phyloP scores from a whole-genome alignment of 805 yeast genomes.

The Kluyveromyces siamensis region DNA sequence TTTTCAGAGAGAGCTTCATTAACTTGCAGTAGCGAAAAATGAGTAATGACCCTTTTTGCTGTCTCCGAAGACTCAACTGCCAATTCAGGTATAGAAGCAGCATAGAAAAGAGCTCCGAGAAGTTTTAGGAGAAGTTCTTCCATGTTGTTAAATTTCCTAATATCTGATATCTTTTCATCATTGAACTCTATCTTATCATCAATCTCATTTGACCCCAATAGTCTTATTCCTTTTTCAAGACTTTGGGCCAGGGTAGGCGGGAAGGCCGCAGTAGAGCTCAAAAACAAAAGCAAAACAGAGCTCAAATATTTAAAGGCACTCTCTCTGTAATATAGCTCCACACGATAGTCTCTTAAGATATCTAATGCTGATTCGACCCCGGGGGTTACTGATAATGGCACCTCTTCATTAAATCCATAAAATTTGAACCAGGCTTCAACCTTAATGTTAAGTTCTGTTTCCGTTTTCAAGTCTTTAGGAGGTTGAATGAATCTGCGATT shows the following conservation, averaged over 20 bases:
- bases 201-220: constrained; percentile 25
- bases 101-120: constrained; percentile 61
- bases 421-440: constrained; percentile 59
- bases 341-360: constrained; percentile 56
- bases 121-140: constrained; percentile 58
- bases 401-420: constrained; percentile 53
- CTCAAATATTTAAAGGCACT: constrained; percentile 72
- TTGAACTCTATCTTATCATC: constrained; percentile 27
- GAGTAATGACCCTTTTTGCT: constrained; percentile 62
- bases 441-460: constrained; percentile 53
- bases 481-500: constrained; percentile 79
- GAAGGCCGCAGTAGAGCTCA: constrained; percentile 34
- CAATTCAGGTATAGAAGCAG: constrained; percentile 67
- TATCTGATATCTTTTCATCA: constrained; percentile 38
- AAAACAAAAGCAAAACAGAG: constrained; percentile 55
- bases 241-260: constrained; percentile 34
- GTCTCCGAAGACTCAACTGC: constrained; percentile 56
- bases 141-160: constrained; percentile 43
- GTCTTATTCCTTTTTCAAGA: constrained; percentile 41
- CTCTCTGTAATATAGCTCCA: constrained; percentile 54
- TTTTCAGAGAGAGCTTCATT: constrained; percentile 65
- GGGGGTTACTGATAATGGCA: constrained; percentile 73
- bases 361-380: constrained; percentile 73
- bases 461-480: constrained; percentile 53
- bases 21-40: constrained; percentile 68